Evolutionary conservation across 345 rosid species (phyloP).

Genomic region (Cardiospermum halicacabum): DNA sequence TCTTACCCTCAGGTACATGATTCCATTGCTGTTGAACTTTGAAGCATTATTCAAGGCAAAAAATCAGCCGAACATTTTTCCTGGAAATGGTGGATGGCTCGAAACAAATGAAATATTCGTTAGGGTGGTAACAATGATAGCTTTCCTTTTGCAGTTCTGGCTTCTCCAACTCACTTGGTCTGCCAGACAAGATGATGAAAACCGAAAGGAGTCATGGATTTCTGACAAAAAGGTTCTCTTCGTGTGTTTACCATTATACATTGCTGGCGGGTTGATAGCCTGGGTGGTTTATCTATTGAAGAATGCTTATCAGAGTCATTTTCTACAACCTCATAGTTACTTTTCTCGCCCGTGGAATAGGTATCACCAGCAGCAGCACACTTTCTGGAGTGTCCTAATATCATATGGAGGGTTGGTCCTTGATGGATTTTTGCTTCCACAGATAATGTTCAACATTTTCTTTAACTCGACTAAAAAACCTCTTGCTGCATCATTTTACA

Average conservation of each 20-base stretch:
- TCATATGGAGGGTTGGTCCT: slow-evolving; percentile 78
- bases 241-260: slow-evolving; percentile 53
- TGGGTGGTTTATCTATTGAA: slow-evolving; percentile 47
- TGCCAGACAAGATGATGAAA: slow-evolving; percentile 39
- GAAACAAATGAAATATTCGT: slow-evolving; percentile 81
- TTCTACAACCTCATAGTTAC: slow-evolving; percentile 10
- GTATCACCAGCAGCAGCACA: slow-evolving; percentile 43
- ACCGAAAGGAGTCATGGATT: slow-evolving; percentile 38
- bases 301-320: slow-evolving; percentile 23
- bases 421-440: slow-evolving; percentile 80
- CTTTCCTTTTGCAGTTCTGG: slow-evolving; percentile 74
- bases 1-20: slow-evolving; percentile 73
- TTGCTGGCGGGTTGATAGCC: slow-evolving; percentile 58
- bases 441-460: slow-evolving; percentile 65
- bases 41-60: slow-evolving; percentile 57
- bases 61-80: slow-evolving; percentile 50
- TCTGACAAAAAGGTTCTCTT: slow-evolving; percentile 63
- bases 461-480: slow-evolving; percentile 39
- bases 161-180: slow-evolving; percentile 79
- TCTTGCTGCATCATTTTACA: slow-evolving; percentile 52
- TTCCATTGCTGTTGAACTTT: slow-evolving; percentile 72
- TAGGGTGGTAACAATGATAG: slow-evolving; percentile 73
- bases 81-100: slow-evolving; percentile 73
- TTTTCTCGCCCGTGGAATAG: slow-evolving; percentile 7
- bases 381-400: slow-evolving; percentile 55